A percentile compares a stretch with the other conserved stretches of the same genome.
Conservation (phyloP, 169 alveolate genomes). For the Blepharisma undulans region DNA sequence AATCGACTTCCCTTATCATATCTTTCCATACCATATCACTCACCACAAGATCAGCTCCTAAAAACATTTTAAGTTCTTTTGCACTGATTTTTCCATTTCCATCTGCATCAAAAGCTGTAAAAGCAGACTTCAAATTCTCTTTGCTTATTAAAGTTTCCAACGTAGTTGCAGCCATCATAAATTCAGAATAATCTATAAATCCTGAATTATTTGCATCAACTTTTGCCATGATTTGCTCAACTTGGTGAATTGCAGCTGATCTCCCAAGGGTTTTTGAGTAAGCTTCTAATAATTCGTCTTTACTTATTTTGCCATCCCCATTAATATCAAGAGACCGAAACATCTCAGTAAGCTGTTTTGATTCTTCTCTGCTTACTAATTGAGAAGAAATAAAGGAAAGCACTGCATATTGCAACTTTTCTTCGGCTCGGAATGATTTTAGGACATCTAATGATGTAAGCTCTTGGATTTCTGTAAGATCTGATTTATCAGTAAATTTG, state of each 20-base stretch:
- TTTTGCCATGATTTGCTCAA: slow-evolving; percentile 72
- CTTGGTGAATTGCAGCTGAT: slow-evolving; percentile 57
- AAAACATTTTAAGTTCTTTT: slow-evolving; percentile 67
- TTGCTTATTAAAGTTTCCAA: slow-evolving; percentile 54
- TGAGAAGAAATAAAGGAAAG: slow-evolving; percentile 62
- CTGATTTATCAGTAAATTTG: background rate
- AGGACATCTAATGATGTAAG: slow-evolving; percentile 9
- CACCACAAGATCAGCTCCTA: slow-evolving; percentile 45
- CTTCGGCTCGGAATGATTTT: slow-evolving; percentile 29
- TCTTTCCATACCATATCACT: background rate
- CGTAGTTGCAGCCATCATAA: slow-evolving; percentile 69
- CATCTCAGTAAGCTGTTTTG: slow-evolving; percentile 53
- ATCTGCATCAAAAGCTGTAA: slow-evolving; percentile 78
- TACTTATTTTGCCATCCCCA: slow-evolving; percentile 79
- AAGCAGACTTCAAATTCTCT: slow-evolving; percentile 70
- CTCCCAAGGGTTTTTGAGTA: slow-evolving; percentile 2
- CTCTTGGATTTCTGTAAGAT: background rate
- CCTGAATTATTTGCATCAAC: slow-evolving; percentile 82
- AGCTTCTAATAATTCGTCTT: slow-evolving; percentile 59
- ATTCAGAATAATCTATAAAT: slow-evolving; percentile 79
- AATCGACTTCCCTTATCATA: slow-evolving; percentile 5
- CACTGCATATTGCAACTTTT: slow-evolving; percentile 68
- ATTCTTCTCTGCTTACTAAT: slow-evolving; percentile 44
- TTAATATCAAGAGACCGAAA: slow-evolving; percentile 65
- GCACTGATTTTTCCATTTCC: slow-evolving; percentile 71